These are phyloP conservation scores for Buddleja alternifolia DNA, from an alignment of 257 asterid species.

Conservation along the genomic window DNA sequence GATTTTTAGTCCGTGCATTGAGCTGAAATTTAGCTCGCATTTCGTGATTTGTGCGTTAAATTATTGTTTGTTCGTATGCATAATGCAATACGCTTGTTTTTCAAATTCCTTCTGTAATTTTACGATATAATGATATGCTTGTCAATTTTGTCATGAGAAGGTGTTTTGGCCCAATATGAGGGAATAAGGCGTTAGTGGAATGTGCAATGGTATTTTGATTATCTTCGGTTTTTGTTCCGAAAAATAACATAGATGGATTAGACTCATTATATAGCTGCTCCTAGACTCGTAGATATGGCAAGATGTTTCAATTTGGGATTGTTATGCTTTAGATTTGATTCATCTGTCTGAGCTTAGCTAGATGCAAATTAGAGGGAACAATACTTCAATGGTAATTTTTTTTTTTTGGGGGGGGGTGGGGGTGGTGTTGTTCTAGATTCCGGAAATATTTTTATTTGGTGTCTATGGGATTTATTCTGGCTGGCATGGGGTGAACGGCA, in stretches of 20 bases:
- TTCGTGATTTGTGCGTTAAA: conserved; percentile 4
- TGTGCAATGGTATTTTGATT: not conserved
- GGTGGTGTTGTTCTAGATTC: not conserved
- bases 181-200: no score
- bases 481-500: not conserved
- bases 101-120: not conserved
- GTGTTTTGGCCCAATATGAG: not conserved
- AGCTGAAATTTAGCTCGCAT: conserved; percentile 17
- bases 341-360: conserved; percentile 9
- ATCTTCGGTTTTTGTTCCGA: not conserved
- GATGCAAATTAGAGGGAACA: not conserved
- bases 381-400: not conserved
- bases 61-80: not conserved
- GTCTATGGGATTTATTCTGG: no score
- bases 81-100: not conserved
- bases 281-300: not conserved
- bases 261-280: no score
- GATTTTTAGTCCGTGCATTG: conserved; percentile 6
- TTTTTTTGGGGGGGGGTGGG: no score
- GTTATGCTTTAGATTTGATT: not conserved
- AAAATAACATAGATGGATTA: no score
- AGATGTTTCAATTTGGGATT: not conserved
- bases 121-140: not conserved
- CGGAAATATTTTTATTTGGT: not conserved
- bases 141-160: conserved; percentile 7